Percentiles rank a stretch among this genome's conserved stretches.
Conservation (phyloP, 257 asterid genomes). For the Galeopsis tetrahit region DNA sequence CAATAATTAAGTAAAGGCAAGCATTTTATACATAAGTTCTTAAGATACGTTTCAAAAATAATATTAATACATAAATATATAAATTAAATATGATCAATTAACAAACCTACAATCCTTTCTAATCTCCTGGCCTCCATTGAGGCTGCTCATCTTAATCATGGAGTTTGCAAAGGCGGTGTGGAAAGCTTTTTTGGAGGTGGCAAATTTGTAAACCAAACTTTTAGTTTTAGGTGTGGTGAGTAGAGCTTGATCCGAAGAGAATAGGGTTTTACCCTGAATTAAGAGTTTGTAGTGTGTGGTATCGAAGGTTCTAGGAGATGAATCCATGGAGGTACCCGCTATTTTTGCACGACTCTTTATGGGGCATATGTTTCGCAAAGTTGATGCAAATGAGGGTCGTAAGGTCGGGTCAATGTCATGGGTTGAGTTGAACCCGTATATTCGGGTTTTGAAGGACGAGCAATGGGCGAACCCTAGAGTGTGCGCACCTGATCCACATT, state of each 20-base stretch:
- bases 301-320: conserved; percentile 74
- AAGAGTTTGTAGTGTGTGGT: conserved; percentile 69
- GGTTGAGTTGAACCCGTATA: conserved; percentile 71
- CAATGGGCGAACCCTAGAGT: conserved; percentile 88
- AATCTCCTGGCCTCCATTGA: conserved; percentile 79
- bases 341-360: conserved; percentile 48
- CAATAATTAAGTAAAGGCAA: too few relatives aligned
- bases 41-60: too few relatives aligned
- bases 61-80: too few relatives aligned
- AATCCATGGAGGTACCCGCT: conserved; percentile 67
- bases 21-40: too few relatives aligned
- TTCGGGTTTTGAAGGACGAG: conserved; percentile 63
- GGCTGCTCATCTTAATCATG: conserved; percentile 89
- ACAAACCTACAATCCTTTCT: conserved; percentile 78
- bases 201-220: conserved; percentile 56
- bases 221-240: conserved; percentile 56
- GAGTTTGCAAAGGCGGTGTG: conserved; percentile 65
- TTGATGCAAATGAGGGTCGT: conserved; percentile 63
- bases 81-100: conserved; percentile 39
- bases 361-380: conserved; percentile 58
- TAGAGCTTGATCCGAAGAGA: conserved; percentile 76
- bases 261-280: conserved; percentile 54
- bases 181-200: conserved; percentile 66
- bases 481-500: conserved; percentile 64
- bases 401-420: conserved; percentile 74